Evolutionary conservation across 441 rosid species (phyloP).

Genomic region (Gossypium gossypioides): DNA sequence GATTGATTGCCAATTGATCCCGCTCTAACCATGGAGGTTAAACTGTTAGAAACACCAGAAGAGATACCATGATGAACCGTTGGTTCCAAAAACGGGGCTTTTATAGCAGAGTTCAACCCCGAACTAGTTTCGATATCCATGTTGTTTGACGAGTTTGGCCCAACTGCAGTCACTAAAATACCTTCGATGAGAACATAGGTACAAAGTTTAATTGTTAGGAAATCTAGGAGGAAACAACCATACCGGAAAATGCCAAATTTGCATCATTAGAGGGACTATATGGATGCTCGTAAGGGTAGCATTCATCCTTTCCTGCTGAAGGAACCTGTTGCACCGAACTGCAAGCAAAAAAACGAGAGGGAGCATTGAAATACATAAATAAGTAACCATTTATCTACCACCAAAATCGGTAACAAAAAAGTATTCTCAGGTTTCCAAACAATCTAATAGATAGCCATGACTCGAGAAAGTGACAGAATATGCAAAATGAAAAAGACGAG

Average conservation of each 20-base stretch:
- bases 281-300: slow-evolving; percentile 23
- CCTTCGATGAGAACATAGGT: slow-evolving; percentile 18
- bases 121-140: slow-evolving; percentile 23
- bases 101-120: slow-evolving; percentile 25
- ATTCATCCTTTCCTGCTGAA: slow-evolving; percentile 28
- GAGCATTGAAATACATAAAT: background rate
- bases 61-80: slow-evolving; percentile 36
- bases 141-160: slow-evolving; percentile 23
- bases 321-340: slow-evolving; percentile 34
- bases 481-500: slow-evolving; percentile 1
- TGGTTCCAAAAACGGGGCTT: slow-evolving; percentile 29
- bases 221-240: slow-evolving; percentile 12
- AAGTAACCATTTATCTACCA: background rate
- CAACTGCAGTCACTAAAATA: slow-evolving; percentile 26
- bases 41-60: slow-evolving; percentile 39
- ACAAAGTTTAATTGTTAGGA: background rate
- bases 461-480: background rate
- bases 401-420: background rate
- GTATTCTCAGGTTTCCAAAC: background rate
- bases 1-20: slow-evolving; percentile 30
- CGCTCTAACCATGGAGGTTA: slow-evolving; percentile 36
- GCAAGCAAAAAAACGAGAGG: slow-evolving; percentile 15
- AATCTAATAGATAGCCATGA: background rate
- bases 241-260: slow-evolving; percentile 33
- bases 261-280: slow-evolving; percentile 29